Base-by-base conservation (phyloP, 306 rosid species). In the Cyclanthera cordifolia region DNA sequence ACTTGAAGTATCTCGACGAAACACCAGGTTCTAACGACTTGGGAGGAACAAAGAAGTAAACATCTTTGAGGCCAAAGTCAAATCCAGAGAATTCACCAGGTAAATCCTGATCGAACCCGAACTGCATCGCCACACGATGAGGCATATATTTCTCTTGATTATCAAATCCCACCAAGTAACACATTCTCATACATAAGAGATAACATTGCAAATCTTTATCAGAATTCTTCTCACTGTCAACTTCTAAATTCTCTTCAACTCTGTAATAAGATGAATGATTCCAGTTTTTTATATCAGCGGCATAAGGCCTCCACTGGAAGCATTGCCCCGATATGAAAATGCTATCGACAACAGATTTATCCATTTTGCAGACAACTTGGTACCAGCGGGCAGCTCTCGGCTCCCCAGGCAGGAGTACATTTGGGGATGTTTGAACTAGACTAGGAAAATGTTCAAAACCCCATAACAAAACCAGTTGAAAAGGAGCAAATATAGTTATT, bases 51-150 rank as follows among this genome's bases (percentile, higher is more conserved):
- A 25, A 68, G 39, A 84, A 57, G 20, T 13, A 1, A n/a, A 47
- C 70, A 59, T 59, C 21, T 59, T 59, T 8, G 39, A 41, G 24
- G 55, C 24, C 28, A 66, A 46, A 3, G 24, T 15, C 28, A 73
- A 32, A 57, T 12, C 25, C 30, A 16, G 54, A 57, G 54, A 59
- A 69, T 58, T 69, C 71, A 21, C 53, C 82, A 2, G 90, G 91
- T 67, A 87, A 57, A 61, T 83, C 85, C 52, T 83, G 89, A 66
- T 90, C 91, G 63, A 83, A 30, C 4, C 91, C 89, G n/a, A 90
- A 87, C 32, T 87, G 89, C 95, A 82, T 79, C 1, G 89, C 80
- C 45, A 87, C 88, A 0, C 86, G 67, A 21, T 85, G 82, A 1
- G 91, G 91, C 0, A 69, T 51, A 72, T 85, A 85, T 17, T 64